Evolutionary conservation across 2,329 filamentous ascomycete species (phyloP).

Genomic region (Alternaria triticina): DNA sequence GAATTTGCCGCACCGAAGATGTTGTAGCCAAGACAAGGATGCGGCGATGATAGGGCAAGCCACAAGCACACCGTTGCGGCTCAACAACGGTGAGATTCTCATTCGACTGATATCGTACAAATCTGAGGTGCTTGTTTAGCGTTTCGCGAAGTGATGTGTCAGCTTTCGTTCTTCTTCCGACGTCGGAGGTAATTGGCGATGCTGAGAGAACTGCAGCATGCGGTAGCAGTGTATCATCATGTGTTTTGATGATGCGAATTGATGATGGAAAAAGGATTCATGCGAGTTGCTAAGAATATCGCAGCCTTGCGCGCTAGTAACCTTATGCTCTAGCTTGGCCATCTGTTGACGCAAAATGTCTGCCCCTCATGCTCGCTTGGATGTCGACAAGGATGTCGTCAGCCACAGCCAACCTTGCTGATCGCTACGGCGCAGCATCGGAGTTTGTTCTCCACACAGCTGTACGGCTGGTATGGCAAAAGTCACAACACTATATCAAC

Average conservation of each 20-base stretch:
- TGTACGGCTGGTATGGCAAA: not conserved
- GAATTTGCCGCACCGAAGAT: conserved; percentile 16
- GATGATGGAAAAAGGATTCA: not conserved
- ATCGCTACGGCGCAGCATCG: conserved; percentile 1
- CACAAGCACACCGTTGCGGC: conserved; percentile 13
- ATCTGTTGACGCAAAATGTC: not conserved
- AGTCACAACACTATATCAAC: not conserved
- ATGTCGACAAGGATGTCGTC: not conserved
- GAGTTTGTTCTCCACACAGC: not conserved
- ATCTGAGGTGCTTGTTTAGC: not conserved
- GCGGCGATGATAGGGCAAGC: conserved; percentile 1
- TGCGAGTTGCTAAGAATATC: conserved; percentile 4
- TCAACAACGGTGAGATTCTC: conserved; percentile 15
- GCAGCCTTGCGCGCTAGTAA: not conserved
- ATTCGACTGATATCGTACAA: conserved; percentile 1
- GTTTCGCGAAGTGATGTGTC: not conserved
- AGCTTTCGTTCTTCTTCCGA: not conserved
- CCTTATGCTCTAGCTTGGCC: not conserved
- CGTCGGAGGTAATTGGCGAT: not conserved
- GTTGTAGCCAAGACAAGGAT: conserved; percentile 1
- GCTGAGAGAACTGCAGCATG: not conserved
- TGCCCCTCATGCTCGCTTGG: conserved; percentile 20
- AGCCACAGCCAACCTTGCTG: not conserved
- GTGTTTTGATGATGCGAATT: not conserved
- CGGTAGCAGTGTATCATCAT: not conserved